Evolutionary conservation across 306 rosid species (phyloP), one percentile per base, ranked within the genome.

Genomic region (Myrica gale): DNA sequence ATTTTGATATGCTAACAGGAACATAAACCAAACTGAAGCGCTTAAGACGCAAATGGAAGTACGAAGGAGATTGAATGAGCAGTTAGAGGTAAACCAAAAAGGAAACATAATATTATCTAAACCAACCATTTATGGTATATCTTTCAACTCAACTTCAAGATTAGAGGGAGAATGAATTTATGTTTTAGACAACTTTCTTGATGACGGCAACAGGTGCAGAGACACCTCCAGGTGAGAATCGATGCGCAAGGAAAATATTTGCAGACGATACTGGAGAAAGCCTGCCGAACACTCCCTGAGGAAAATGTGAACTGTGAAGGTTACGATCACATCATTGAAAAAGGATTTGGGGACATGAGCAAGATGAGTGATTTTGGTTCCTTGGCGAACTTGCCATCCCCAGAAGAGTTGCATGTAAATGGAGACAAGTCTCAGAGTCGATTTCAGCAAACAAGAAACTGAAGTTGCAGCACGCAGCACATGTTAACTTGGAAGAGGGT

Each of bases 11-110:
- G 26, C 11, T 21, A 10, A 26, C 65, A 58, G 65, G 37, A 58
- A 58, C 41, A 58, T 58, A 23, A 23, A 23, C 65, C 65, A 58
- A 9, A 23, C 65, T 58, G 65, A 58, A 21, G 65, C 41, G 11
- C 65, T 58, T 58, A 58, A 26, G 6, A 58, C 17, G 37, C 65
- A 58, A 1, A 58, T 23, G 65, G 65, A 58, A 58, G 65, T 58
- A 12, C 65, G 65, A 58, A 58, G 65, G 39, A 58, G 65, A 23
- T 23, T 58, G 39, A 58, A 58, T 23, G 65, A 58, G 65, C 65
- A 58, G 65, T 23, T 58, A 58, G 65, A 58, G 65, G 65, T 58
- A 58, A 58, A 3, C 21, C 65, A 58, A 58, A 3, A 4, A 5
- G 12, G 12, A 58, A 58, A 12, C 4, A 47, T 1, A 37, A 21